These are phyloP conservation scores for Phytophthora pistaciae DNA, from an alignment of 352 stramenopile genomes.

Conservation along the genomic window DNA sequence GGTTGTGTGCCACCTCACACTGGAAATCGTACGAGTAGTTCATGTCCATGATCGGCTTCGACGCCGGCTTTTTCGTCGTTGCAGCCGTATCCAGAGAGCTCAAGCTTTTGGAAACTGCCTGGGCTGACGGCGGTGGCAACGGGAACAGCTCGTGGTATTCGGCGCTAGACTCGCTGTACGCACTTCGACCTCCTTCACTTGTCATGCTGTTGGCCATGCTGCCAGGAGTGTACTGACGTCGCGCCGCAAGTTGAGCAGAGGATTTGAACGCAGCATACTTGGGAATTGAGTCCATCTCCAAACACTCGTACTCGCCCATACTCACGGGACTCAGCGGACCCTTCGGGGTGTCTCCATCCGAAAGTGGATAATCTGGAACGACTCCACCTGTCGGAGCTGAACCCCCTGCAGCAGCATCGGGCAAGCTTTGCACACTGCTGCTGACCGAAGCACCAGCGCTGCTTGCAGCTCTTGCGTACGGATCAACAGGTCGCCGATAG, in stretches of 20 bases:
- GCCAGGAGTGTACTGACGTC: conserved; percentile 23
- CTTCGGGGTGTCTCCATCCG: conserved; percentile 27
- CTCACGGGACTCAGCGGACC: conserved; percentile 60
- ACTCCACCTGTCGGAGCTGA: conserved; percentile 5
- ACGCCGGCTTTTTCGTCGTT: conserved; percentile 18
- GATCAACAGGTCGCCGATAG: conserved; percentile 54
- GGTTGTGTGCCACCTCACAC: conserved; percentile 63
- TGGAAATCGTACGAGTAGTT: conserved; percentile 77
- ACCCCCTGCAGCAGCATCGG: conserved; percentile 14
- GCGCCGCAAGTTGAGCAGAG: conserved; percentile 38
- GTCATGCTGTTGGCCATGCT: conserved; percentile 31
- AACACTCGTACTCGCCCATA: conserved; percentile 74
- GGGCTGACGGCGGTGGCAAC: conserved; percentile 17
- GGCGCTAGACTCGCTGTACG: conserved; percentile 27
- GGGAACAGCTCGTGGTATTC: conserved; percentile 46
- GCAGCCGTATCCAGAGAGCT: conserved; percentile 28
- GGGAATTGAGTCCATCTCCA: conserved; percentile 78
- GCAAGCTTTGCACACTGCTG: conserved; percentile 32
- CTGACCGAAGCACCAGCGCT: conserved; percentile 28
- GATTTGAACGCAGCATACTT: conserved; percentile 80
- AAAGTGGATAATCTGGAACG: conserved; percentile 24
- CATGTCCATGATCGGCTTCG: conserved; percentile 65
- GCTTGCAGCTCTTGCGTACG: conserved; percentile 21
- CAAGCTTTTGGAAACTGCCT: conserved; percentile 32
- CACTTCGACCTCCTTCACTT: conserved; percentile 34